A percentile compares a stretch with the other conserved stretches of the same genome.
These are phyloP conservation scores for Echites panduratus DNA, from an alignment of 257 asterid genomes.

Conservation along the genomic window DNA sequence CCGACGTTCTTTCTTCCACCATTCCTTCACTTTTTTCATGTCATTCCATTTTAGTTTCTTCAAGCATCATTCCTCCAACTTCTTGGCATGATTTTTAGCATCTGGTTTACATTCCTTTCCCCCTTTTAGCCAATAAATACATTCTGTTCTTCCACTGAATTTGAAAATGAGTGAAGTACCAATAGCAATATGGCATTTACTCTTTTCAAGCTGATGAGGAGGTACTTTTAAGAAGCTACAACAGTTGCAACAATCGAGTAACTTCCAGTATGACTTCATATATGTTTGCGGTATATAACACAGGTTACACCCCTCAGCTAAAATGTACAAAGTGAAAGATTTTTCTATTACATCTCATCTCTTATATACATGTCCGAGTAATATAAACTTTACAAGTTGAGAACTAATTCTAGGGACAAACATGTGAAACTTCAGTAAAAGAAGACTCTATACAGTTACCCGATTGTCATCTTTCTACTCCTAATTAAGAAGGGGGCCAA, in stretches of 20 bases:
- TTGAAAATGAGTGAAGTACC: neutral
- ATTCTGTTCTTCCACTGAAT: too few relatives aligned
- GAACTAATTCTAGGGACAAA: neutral
- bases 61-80: too few relatives aligned
- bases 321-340: neutral
- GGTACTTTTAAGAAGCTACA: neutral
- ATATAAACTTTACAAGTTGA: neutral
- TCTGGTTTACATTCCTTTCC: too few relatives aligned
- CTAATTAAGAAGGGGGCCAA: conserved; percentile 47
- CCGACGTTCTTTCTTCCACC: too few relatives aligned
- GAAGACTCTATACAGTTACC: neutral
- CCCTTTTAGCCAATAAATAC: too few relatives aligned
- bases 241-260: neutral
- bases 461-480: neutral
- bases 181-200: too few relatives aligned
- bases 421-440: neutral
- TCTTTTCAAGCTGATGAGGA: too few relatives aligned
- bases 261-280: neutral
- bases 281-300: neutral
- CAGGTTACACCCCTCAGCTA: neutral
- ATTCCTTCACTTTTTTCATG: too few relatives aligned
- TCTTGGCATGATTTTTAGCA: too few relatives aligned
- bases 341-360: neutral
- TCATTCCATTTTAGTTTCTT: too few relatives aligned
- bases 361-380: neutral